phyloP scores from a whole-genome alignment of 208 protist genomes.

The Trypanosoma theileri region DNA sequence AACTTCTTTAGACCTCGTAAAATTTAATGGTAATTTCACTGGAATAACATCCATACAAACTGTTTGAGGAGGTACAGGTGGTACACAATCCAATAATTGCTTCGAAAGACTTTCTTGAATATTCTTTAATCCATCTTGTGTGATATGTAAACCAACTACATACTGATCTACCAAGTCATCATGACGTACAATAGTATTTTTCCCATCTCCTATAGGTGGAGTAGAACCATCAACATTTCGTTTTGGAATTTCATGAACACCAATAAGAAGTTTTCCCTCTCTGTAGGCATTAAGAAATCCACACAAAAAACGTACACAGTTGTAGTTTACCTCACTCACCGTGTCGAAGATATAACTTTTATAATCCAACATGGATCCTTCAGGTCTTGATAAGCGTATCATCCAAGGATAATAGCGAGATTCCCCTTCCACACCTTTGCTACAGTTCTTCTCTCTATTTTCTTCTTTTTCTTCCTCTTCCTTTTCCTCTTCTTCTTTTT shows the following conservation, averaged over 20 bases:
- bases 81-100: conserved; percentile 58
- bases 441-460: not conserved
- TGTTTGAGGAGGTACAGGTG: conserved; percentile 49
- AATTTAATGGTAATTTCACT: conserved; percentile 45
- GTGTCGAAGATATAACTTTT: conserved; percentile 75
- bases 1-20: conserved; percentile 39
- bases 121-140: conserved; percentile 36
- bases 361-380: conserved; percentile 65
- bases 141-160: conserved; percentile 56
- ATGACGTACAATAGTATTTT: conserved; percentile 46
- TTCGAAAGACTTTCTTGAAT: conserved; percentile 51
- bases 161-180: conserved; percentile 68
- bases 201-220: conserved; percentile 38
- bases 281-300: conserved; percentile 71
- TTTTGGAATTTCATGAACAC: conserved; percentile 61
- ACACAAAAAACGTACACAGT: conserved; percentile 73
- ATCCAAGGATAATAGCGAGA: conserved; percentile 52
- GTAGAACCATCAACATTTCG: conserved; percentile 31
- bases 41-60: conserved; percentile 50
- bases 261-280: conserved; percentile 59
- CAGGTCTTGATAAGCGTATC: conserved; percentile 50
- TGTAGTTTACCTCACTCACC: conserved; percentile 51
- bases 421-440: not conserved
- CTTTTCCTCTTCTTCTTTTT: too few species aligned
- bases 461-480: too few species aligned